These are phyloP conservation scores for Saccharomyces paradoxus DNA, from an alignment of 805 yeast genomes.

Conservation along the genomic window DNA sequence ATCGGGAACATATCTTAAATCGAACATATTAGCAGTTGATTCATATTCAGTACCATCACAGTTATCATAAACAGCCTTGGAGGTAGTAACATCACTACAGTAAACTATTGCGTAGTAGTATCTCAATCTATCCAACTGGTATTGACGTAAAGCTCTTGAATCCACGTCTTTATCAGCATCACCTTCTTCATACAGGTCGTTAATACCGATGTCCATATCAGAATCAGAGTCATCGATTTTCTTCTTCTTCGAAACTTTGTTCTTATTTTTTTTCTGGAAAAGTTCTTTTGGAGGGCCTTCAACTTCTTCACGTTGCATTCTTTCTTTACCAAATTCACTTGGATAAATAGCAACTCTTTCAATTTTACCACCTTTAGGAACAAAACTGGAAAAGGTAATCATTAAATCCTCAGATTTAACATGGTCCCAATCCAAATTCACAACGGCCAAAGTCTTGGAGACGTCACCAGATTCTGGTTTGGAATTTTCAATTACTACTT, in stretches of 20 bases:
- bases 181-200: constrained; percentile 67
- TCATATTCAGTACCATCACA: constrained; percentile 96
- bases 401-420: constrained; percentile 77
- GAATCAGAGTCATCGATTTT: constrained; percentile 37
- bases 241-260: constrained; percentile 28
- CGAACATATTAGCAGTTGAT: constrained; percentile 90
- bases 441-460: constrained; percentile 74
- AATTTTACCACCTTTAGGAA: constrained; percentile 67
- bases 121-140: constrained; percentile 86
- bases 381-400: constrained; percentile 82
- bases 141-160: constrained; percentile 72
- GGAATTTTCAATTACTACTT: constrained; percentile 45
- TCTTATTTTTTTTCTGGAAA: constrained; percentile 44
- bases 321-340: constrained; percentile 87
- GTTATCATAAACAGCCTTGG: constrained; percentile 67
- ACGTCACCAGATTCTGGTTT: constrained; percentile 86
- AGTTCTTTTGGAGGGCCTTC: constrained; percentile 91
- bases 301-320: constrained; percentile 78
- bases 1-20: constrained; percentile 85
- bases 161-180: constrained; percentile 80
- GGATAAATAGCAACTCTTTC: constrained; percentile 67
- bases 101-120: constrained; percentile 86
- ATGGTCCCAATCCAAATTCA: constrained; percentile 96
- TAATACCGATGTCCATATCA: constrained; percentile 53
- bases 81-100: constrained; percentile 68